Conservation (phyloP, 176 grass and related monocot genomes). For the Phragmites australis region DNA sequence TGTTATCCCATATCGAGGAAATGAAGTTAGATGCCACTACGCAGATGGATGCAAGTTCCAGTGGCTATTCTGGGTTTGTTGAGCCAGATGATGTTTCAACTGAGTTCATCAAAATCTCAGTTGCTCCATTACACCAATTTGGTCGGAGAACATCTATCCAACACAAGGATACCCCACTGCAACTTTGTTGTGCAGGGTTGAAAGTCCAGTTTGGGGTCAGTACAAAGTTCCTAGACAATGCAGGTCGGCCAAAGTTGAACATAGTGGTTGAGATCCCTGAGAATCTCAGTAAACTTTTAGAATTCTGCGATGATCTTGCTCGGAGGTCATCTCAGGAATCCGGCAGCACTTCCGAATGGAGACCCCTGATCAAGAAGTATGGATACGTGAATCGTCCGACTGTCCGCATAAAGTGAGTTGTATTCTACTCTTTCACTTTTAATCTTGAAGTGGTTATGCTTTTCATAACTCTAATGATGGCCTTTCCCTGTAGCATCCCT, state of each 20-base stretch:
- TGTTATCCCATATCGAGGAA: constrained; percentile 59
- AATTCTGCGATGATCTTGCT: constrained; percentile 69
- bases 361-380: constrained; percentile 64
- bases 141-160: constrained; percentile 45
- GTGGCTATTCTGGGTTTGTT: constrained; percentile 58
- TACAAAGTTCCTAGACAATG: constrained; percentile 68
- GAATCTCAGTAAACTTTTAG: constrained; percentile 64
- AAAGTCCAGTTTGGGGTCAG: constrained; percentile 65
- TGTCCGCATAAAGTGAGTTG: constrained; percentile 75
- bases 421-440: constrained; percentile 12
- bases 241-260: constrained; percentile 73
- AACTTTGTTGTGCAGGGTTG: constrained; percentile 59
- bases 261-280: constrained; percentile 69
- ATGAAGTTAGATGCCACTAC: constrained; percentile 61
- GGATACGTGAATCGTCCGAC: constrained; percentile 59
- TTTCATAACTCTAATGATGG: constrained; percentile 11
- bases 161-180: constrained; percentile 57
- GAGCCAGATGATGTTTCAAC: constrained; percentile 57
- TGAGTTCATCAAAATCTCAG: constrained; percentile 59
- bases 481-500: constrained; percentile 68
- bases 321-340: constrained; percentile 52
- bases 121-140: constrained; percentile 51
- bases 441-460: neutral
- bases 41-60: constrained; percentile 49
- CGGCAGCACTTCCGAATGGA: constrained; percentile 89